Percentiles rank a stretch among this genome's conserved stretches.
Conservation (phyloP, 495 filamentous ascomycete genomes). For the Penicillium angulare region DNA sequence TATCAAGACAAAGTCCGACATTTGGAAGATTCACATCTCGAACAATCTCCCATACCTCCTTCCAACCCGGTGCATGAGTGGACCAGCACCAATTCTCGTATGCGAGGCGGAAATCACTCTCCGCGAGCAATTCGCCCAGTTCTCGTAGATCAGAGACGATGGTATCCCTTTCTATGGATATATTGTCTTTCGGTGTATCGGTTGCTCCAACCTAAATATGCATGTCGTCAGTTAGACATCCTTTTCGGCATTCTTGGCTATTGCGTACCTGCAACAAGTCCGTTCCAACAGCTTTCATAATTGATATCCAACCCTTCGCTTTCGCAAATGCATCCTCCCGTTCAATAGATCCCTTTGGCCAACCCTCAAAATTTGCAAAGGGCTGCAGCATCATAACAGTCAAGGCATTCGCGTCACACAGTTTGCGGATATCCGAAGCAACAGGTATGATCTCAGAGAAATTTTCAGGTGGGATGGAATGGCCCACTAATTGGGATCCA, state of each 20-base stretch:
- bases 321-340: constrained; percentile 63
- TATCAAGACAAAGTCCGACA: constrained; percentile 76
- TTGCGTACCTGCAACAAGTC: constrained; percentile 67
- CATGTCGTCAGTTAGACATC: neutral
- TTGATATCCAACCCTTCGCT: constrained; percentile 66
- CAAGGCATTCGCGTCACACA: constrained; percentile 54
- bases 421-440: constrained; percentile 47
- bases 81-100: constrained; percentile 91
- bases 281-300: constrained; percentile 69
- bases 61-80: constrained; percentile 67
- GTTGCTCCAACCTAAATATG: constrained; percentile 63
- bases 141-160: constrained; percentile 61
- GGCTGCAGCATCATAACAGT: constrained; percentile 75
- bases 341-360: constrained; percentile 56
- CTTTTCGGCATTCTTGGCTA: neutral
- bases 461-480: constrained; percentile 52
- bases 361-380: constrained; percentile 80
- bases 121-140: constrained; percentile 62
- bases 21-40: constrained; percentile 59
- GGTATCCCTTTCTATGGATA: constrained; percentile 43
- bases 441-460: constrained; percentile 54
- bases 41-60: constrained; percentile 66
- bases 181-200: constrained; percentile 54
- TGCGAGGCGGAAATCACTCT: constrained; percentile 57
- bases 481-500: constrained; percentile 47